phyloP scores from a whole-genome alignment of 768 basidiomycete genomes.

The Mycena amicta region DNA sequence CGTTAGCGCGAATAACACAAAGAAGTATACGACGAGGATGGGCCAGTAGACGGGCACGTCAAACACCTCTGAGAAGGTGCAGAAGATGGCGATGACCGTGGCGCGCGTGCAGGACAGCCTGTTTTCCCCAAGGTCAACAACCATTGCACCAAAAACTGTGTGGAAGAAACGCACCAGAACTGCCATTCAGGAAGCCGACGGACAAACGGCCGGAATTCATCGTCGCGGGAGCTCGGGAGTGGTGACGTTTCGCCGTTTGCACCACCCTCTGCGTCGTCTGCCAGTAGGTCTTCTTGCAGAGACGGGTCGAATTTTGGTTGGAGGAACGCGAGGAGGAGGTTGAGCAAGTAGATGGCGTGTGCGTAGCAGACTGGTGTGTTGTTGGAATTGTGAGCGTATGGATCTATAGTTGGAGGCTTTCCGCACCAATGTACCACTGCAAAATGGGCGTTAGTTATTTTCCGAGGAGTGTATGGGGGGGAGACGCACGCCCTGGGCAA shows the following conservation, averaged over 20 bases:
- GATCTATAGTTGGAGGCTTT: not conserved
- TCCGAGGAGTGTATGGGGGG: not conserved
- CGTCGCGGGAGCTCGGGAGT: slow-evolving; percentile 75
- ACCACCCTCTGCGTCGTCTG: slow-evolving; percentile 95
- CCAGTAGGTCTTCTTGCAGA: slow-evolving; percentile 87
- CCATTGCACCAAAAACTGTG: not conserved
- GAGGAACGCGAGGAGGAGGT: slow-evolving; percentile 94
- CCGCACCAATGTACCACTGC: slow-evolving; percentile 91
- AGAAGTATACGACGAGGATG: slow-evolving; percentile 96
- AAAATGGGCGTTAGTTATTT: slow-evolving; percentile 18
- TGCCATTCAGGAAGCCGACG: slow-evolving; percentile 95
- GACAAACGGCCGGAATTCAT: slow-evolving; percentile 97
- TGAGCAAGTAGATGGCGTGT: slow-evolving; percentile 92
- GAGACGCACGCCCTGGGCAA: slow-evolving; percentile 83
- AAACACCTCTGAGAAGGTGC: slow-evolving; percentile 82
- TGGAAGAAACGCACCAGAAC: slow-evolving; percentile 85
- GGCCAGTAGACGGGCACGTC: slow-evolving; percentile 99
- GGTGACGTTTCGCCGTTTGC: slow-evolving; percentile 59
- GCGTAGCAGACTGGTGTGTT: slow-evolving; percentile 46
- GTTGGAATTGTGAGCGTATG: too few species aligned
- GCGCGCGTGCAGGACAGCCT: slow-evolving; percentile 94
- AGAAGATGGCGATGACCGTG: slow-evolving; percentile 75
- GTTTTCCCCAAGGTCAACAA: slow-evolving; percentile 5
- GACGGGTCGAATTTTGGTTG: slow-evolving; percentile 99
- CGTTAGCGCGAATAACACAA: slow-evolving; percentile 89